phyloP scores from a whole-genome alignment of 106 monocot genomes.

The Vanilla planifolia region DNA sequence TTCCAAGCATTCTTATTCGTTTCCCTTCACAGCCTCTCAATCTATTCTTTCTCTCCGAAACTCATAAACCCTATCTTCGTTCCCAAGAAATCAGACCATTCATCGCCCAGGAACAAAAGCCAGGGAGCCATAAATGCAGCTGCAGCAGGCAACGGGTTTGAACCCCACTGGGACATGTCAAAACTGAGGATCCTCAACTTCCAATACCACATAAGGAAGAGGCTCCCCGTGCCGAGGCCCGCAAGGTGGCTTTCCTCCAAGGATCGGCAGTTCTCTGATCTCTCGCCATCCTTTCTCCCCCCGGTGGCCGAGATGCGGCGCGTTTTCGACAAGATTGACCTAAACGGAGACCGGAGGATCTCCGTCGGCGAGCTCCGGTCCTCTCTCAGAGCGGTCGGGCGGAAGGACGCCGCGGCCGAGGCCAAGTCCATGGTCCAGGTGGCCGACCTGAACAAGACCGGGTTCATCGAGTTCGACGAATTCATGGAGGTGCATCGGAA shows the following conservation, averaged over 20 bases:
- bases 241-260: slow-evolving; percentile 19
- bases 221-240: slow-evolving; percentile 10
- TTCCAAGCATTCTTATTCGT: too few species aligned
- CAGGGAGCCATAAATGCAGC: too few species aligned
- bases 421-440: slow-evolving; percentile 33
- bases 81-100: too few species aligned
- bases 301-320: slow-evolving; percentile 41
- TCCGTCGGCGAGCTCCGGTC: slow-evolving; percentile 22
- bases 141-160: neutral
- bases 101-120: too few species aligned
- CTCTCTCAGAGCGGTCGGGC: slow-evolving; percentile 28
- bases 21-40: too few species aligned
- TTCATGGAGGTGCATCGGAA: slow-evolving; percentile 79
- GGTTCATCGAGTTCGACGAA: slow-evolving; percentile 40
- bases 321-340: slow-evolving; percentile 59
- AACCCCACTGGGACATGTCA: slow-evolving; percentile 3
- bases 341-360: slow-evolving; percentile 35
- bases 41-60: too few species aligned
- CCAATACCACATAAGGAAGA: slow-evolving; percentile 42
- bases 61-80: too few species aligned
- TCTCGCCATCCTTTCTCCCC: slow-evolving; percentile 26
- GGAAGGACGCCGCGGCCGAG: slow-evolving; percentile 12
- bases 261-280: slow-evolving; percentile 43
- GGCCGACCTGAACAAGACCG: slow-evolving; percentile 31
- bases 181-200: slow-evolving; percentile 14